These are phyloP conservation scores for Stenocarpella maydis DNA, from an alignment of 2,329 filamentous ascomycete genomes.

Conservation along the genomic window DNA sequence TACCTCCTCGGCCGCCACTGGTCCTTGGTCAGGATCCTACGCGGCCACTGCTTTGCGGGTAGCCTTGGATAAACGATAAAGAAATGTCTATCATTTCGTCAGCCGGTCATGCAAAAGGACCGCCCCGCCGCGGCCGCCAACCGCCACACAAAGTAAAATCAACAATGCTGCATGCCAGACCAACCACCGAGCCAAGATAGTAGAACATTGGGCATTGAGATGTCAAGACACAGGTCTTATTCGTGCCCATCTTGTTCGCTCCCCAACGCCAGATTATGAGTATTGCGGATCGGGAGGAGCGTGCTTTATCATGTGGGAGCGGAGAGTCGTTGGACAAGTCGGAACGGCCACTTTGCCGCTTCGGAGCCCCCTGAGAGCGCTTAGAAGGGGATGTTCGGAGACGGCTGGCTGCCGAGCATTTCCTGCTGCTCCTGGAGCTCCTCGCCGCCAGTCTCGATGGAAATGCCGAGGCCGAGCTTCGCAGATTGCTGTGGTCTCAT, in stretches of 20 bases:
- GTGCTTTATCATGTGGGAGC: slow-evolving; percentile 37
- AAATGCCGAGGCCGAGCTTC: slow-evolving; percentile 93
- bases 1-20: neutral
- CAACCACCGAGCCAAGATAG: slow-evolving; percentile 24
- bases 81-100: slow-evolving; percentile 32
- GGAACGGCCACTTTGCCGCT: slow-evolving; percentile 10
- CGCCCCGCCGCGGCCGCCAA: slow-evolving; percentile 17
- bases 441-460: slow-evolving; percentile 84
- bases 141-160: slow-evolving; percentile 19
- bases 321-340: slow-evolving; percentile 37
- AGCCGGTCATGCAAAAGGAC: slow-evolving; percentile 30
- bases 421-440: slow-evolving; percentile 89
- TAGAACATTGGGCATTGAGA: slow-evolving; percentile 22
- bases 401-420: slow-evolving; percentile 59
- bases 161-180: slow-evolving; percentile 33
- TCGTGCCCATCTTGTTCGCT: slow-evolving; percentile 26
- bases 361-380: neutral
- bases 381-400: slow-evolving; percentile 73
- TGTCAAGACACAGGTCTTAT: slow-evolving; percentile 14
- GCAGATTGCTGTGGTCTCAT: slow-evolving; percentile 76
- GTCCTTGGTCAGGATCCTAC: slow-evolving; percentile 11
- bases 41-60: slow-evolving; percentile 22
- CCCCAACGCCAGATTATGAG: slow-evolving; percentile 30
- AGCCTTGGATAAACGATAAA: slow-evolving; percentile 14
- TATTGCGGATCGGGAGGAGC: slow-evolving; percentile 20